phyloP scores from a whole-genome alignment of 73 alveolate genomes.

The Tetrahymena malaccensis region DNA sequence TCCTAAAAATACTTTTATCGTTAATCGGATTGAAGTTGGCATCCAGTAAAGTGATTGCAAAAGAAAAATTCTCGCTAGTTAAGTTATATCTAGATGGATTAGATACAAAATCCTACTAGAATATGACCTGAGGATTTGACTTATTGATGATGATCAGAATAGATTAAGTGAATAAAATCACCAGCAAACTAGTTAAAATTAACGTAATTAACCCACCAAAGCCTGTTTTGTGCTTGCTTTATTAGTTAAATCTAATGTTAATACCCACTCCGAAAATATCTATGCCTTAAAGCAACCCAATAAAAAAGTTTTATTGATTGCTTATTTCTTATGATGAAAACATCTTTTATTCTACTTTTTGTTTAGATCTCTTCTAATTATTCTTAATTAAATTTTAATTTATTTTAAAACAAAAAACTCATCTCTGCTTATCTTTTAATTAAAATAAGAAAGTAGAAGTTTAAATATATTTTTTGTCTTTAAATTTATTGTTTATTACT shows the following conservation, averaged over 20 bases:
- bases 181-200: not conserved
- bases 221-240: not conserved
- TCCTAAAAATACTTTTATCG: not conserved
- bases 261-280: not conserved
- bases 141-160: not conserved
- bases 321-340: not conserved
- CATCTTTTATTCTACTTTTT: no score
- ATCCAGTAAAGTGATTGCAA: not conserved
- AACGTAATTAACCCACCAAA: not conserved
- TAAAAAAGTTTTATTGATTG: not conserved
- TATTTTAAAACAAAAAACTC: no score
- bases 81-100: not conserved
- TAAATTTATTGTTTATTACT: no score
- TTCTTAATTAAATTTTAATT: no score
- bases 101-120: not conserved
- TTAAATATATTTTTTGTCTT: no score
- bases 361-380: no score
- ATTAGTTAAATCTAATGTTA: not conserved
- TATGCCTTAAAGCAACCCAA: not conserved
- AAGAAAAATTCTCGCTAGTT: not conserved
- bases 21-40: not conserved
- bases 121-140: not conserved
- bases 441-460: no score
- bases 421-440: no score
- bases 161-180: not conserved